A percentile compares a stretch with the other conserved stretches of the same genome.
These are phyloP conservation scores for Mucor circinelloides DNA, from an alignment of 371 early-diverging fungal species.

Conservation along the genomic window DNA sequence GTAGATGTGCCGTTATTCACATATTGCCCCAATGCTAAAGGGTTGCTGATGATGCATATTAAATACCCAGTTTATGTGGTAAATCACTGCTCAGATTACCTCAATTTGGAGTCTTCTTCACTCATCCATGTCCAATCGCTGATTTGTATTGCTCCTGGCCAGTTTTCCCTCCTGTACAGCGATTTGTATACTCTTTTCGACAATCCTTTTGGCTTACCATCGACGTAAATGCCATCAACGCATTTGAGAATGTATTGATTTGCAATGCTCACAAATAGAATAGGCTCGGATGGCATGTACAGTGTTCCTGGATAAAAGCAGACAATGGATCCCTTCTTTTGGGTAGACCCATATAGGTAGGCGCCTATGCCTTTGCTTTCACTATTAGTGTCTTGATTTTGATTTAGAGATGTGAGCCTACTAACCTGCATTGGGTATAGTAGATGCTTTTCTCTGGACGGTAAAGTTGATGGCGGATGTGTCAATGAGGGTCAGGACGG, in stretches of 20 bases:
- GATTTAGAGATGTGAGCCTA: neutral
- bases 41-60: constrained; percentile 35
- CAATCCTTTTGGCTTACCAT: constrained; percentile 53
- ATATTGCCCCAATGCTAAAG: constrained; percentile 58
- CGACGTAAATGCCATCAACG: constrained; percentile 57
- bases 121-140: constrained; percentile 58
- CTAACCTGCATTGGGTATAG: constrained; percentile 26
- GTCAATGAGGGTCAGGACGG: neutral
- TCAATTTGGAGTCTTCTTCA: neutral
- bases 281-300: constrained; percentile 55
- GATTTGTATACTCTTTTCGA: constrained; percentile 51
- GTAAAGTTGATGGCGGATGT: constrained; percentile 4
- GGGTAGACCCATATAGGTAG: constrained; percentile 24
- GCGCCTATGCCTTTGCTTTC: constrained; percentile 24
- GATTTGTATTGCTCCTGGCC: constrained; percentile 56
- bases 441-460: constrained; percentile 10
- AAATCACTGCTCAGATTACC: neutral
- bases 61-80: neutral
- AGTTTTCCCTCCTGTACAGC: constrained; percentile 53
- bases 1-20: constrained; percentile 52
- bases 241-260: constrained; percentile 62
- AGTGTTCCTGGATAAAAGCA: constrained; percentile 52
- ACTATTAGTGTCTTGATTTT: neutral
- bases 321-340: constrained; percentile 25
- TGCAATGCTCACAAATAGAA: constrained; percentile 52